Conservation (phyloP, 2,329 filamentous ascomycete species). For the Pyricularia sp. region DNA sequence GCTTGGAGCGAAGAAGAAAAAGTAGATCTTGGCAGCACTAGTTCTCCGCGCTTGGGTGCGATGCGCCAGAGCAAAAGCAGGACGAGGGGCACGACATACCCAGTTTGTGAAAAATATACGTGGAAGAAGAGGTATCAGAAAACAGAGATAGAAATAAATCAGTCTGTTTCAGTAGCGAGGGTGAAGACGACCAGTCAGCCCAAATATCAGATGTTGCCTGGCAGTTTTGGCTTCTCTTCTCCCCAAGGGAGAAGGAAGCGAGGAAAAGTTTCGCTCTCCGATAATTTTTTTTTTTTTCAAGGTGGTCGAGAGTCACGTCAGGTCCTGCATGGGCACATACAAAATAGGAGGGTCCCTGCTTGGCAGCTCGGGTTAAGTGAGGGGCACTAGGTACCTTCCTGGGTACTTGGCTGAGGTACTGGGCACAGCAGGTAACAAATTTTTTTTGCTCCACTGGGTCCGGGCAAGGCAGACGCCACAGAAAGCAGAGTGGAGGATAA, state of each 20-base stretch:
- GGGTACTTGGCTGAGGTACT: background rate
- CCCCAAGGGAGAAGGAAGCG: conserved; percentile 17
- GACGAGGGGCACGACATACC: conserved; percentile 8
- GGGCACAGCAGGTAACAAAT: background rate
- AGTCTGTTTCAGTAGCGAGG: background rate
- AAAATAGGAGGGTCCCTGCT: background rate
- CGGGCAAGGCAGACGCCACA: background rate
- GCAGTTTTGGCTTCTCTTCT: conserved; percentile 11
- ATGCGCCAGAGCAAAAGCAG: conserved; percentile 2
- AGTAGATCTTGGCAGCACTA: background rate
- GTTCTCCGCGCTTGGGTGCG: background rate
- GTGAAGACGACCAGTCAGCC: conserved; percentile 5
- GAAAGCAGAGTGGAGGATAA: background rate
- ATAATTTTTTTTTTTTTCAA: conserved; percentile 10
- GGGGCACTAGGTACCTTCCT: background rate
- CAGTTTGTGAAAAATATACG: background rate
- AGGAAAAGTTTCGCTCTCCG: conserved; percentile 9
- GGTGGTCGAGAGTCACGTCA: background rate
- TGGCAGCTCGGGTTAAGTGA: background rate
- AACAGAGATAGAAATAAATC: background rate
- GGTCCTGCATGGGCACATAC: background rate
- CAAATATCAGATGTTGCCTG: conserved; percentile 1
- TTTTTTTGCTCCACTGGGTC: background rate
- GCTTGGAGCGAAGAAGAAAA: background rate
- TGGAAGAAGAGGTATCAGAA: background rate